phyloP scores from a whole-genome alignment of 2,329 filamentous ascomycete genomes.

The Hirsutella thompsonii region DNA sequence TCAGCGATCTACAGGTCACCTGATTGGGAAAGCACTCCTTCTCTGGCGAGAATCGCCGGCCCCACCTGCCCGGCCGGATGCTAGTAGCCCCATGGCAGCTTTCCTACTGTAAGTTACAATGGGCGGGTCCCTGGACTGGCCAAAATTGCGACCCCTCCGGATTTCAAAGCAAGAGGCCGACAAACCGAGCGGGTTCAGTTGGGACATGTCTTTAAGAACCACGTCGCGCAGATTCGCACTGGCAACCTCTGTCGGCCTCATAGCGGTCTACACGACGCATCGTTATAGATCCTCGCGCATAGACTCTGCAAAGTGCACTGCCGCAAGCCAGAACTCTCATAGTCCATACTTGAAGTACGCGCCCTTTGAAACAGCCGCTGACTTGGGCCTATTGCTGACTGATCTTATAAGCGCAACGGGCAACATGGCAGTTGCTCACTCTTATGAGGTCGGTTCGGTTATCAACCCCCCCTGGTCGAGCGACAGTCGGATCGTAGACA shows the following conservation, averaged over 20 bases:
- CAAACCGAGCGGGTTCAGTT: neutral
- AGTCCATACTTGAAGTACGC: neutral
- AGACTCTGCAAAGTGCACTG: conserved; percentile 7
- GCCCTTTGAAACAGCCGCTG: neutral
- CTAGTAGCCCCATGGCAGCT: too few species aligned
- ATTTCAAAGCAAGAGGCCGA: conserved; percentile 23
- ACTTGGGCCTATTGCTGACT: neutral
- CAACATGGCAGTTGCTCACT: conserved; percentile 30
- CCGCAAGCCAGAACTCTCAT: neutral
- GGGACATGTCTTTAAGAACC: conserved; percentile 14
- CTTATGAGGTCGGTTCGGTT: conserved; percentile 28
- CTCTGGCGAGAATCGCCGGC: neutral
- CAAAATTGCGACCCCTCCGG: too few species aligned
- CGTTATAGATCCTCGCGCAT: conserved; percentile 11
- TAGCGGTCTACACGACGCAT: conserved; percentile 16
- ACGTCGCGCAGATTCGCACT: conserved; percentile 12
- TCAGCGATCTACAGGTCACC: neutral
- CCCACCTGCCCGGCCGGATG: neutral
- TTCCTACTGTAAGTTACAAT: too few species aligned
- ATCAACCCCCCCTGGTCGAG: neutral
- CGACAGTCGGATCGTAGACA: neutral
- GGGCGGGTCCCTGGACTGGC: neutral
- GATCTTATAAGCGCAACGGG: conserved; percentile 5
- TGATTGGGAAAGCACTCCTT: neutral
- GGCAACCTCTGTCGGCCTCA: conserved; percentile 14